Base-by-base conservation (phyloP, 2,329 filamentous ascomycete genomes). In the Trichoderma guizhouense region DNA sequence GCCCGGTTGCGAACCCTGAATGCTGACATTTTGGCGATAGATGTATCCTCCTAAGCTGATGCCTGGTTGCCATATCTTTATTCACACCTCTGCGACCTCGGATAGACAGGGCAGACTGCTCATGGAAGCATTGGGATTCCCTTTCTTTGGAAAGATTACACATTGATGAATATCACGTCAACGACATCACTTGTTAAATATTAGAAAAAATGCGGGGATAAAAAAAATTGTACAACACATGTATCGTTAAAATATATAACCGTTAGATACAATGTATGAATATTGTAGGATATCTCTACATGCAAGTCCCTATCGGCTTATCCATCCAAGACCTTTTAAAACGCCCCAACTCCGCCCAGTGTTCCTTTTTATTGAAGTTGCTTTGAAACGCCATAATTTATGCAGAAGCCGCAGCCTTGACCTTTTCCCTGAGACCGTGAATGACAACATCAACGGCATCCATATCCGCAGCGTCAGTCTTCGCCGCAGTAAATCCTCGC, bases 381-480 rank as follows among this genome's bases (percentile, higher is more conserved):
- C 51, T 24, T 24, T 65, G 3, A 21, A 5, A 26, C n/a, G 43
- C 28, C n/a, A n/a, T 3, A n/a, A 21, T 3, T 26, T 62, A 69
- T 1, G 47, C 34, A 14, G 68, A 64, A 47, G 60, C n/a, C 36
- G 55, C 66, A 69, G 78, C 79, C 75, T 82, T 79, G 32, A 82
- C 84, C 77, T 84, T 86, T 63, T 89, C 86, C 76, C 88, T 89
- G 73, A 97, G 82, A 39, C 84, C 88, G 66, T 88, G 85, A 79
- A 97, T 93, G 63, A 97, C 83, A 34, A 81, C 84, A 81, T 98
- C 93, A 53, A 97, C 90, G 8, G 89, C 90, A 68, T 94, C 92
- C 96, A 98, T 98, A 80, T 98, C 90, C 24, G 83, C 85, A 0
- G 95, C 94, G 78, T 97, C 92, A n/a, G 95, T 83, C 76, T 89